Conservation (phyloP, 306 rosid genomes). For the Fagus crenata region DNA sequence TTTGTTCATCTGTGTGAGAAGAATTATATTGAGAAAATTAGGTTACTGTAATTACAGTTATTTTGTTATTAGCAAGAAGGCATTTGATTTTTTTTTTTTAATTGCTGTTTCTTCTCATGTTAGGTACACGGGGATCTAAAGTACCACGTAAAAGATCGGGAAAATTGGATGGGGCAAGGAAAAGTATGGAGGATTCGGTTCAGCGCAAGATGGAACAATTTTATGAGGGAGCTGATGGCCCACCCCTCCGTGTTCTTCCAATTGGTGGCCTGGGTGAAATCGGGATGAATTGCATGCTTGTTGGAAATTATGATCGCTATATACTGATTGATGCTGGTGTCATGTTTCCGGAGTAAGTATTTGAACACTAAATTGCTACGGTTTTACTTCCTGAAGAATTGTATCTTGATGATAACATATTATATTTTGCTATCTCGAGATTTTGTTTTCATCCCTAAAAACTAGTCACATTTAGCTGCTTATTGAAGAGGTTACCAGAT, state of each 20-base stretch:
- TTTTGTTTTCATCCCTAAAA: neutral
- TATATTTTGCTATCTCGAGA: slow-evolving; percentile 4
- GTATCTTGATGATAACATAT: slow-evolving; percentile 6
- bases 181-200: slow-evolving; percentile 89
- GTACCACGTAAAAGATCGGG: slow-evolving; percentile 42
- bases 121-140: slow-evolving; percentile 53
- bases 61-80: neutral
- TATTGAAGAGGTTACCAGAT: neutral
- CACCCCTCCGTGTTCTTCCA: slow-evolving; percentile 90
- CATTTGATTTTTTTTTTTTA: neutral
- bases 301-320: slow-evolving; percentile 90
- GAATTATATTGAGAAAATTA: neutral
- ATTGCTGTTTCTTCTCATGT: slow-evolving; percentile 17
- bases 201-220: slow-evolving; percentile 94
- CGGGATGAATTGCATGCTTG: slow-evolving; percentile 99
- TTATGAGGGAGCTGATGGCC: slow-evolving; percentile 92
- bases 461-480: neutral
- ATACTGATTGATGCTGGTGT: slow-evolving; percentile 94
- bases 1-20: neutral
- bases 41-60: neutral
- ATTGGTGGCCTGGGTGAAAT: slow-evolving; percentile 98
- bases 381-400: neutral
- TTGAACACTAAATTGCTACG: slow-evolving; percentile 4
- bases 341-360: slow-evolving; percentile 90
- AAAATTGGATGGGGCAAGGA: slow-evolving; percentile 65